Evolutionary conservation across 1,139 yeast species (phyloP).

Genomic region (Pichia sp.): DNA sequence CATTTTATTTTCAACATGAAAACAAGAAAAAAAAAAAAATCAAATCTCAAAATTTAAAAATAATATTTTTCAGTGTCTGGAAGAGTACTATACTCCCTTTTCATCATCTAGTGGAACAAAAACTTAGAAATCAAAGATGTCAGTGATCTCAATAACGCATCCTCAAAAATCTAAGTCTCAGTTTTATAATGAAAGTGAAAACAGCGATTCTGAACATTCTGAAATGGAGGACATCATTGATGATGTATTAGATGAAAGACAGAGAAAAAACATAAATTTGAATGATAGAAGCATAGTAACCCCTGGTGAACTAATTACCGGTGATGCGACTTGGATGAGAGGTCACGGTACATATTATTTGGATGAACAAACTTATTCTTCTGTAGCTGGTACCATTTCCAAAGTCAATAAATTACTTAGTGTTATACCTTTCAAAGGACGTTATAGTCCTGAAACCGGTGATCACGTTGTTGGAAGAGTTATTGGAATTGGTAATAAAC

Average conservation of each 20-base stretch:
- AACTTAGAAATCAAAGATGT: not conserved
- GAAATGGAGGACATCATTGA: constrained; percentile 15
- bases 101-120: no score
- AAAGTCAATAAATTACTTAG: constrained; percentile 81
- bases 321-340: constrained; percentile 96
- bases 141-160: not conserved
- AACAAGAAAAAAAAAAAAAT: no score
- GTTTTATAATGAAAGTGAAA: not conserved
- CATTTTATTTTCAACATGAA: no score
- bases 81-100: no score
- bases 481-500: constrained; percentile 84
- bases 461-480: constrained; percentile 93
- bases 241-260: constrained; percentile 9
- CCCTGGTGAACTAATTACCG: constrained; percentile 96
- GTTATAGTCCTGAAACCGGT: constrained; percentile 91
- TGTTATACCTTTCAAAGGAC: constrained; percentile 78
- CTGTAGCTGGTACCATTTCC: constrained; percentile 87
- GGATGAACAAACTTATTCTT: constrained; percentile 66
- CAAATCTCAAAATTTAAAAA: no score
- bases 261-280: constrained; percentile 5
- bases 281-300: constrained; percentile 44
- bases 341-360: constrained; percentile 94
- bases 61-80: no score
- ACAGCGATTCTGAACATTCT: constrained; percentile 3
- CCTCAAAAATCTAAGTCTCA: not conserved